Base-by-base conservation (phyloP, 176 grass and related monocot genomes). In the barley (Hordeum vulgare) region DNA sequence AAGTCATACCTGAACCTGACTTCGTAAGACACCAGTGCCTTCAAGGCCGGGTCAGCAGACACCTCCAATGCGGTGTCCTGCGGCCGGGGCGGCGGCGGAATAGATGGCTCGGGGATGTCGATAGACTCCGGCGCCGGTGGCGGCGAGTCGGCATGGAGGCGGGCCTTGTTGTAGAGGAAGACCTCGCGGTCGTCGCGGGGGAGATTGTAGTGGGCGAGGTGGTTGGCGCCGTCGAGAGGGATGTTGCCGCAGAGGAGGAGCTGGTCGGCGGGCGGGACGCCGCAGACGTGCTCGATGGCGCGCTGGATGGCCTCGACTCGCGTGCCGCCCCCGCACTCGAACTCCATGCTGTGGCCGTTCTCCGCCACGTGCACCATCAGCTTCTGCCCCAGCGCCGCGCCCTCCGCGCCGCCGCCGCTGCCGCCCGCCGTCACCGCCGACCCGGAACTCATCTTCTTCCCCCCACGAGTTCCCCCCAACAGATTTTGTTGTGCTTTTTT, bases 291-390 rank as follows among this genome's bases (percentile, higher is more conserved):
- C 83, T 96, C 89, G 68, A 99, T 92, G 17, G 87, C 83, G 7
- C 86, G 87, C 80, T 91, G 85, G 83, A 99, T 89, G 11, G 81
- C 91, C 27, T 92, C 89, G 18, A 99, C 93, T 25, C 37, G 39
- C 26, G 93, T 96, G 42, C 82, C 74, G 25, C 96, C 96, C 11
- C 88, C 91, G 85, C 96, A 99, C 68, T 78, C 78, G 61, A 96
- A 92, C 91, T 99, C 96, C 62, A 96, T 94, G 80, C 87, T 99
- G 85, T 90, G 68, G 35, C 96, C 96, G 63, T 96, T 99, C 85
- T 99, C 96, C 21, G 96, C 93, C 71, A 94, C 91, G 80, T 99
- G 91, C 78, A 90, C 93, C 35, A 92, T 56, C 72, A 99, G 83
- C 84, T 89, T 94, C 87, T 87, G 77, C 31, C 91, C 96, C 66